Evolutionary conservation across 2,329 filamentous ascomycete genomes (phyloP).

Genomic region (Fusarium dlaminii): DNA sequence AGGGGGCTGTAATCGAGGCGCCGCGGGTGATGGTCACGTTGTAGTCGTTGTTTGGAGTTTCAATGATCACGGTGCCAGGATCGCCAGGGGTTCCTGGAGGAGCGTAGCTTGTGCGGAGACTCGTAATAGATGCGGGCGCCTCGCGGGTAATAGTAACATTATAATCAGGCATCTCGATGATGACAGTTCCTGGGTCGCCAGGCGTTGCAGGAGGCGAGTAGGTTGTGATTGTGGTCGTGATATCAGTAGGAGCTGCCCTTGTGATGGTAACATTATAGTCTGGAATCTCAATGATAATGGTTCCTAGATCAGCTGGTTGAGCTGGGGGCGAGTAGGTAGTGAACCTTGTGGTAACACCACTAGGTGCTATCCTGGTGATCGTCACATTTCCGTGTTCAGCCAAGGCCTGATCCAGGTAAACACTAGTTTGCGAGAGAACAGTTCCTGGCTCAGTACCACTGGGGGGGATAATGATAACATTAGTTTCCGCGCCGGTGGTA

Average conservation of each 20-base stretch:
- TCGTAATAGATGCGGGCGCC: slow-evolving; percentile 15
- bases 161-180: slow-evolving; percentile 27
- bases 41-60: slow-evolving; percentile 19
- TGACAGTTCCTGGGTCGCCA: slow-evolving; percentile 27
- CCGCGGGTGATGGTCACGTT: slow-evolving; percentile 18
- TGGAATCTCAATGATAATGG: slow-evolving; percentile 23
- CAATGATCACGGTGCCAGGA: slow-evolving; percentile 18
- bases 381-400: slow-evolving; percentile 27
- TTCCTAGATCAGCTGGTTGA: slow-evolving; percentile 18
- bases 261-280: slow-evolving; percentile 30
- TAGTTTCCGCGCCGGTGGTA: slow-evolving; percentile 26
- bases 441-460: slow-evolving; percentile 34
- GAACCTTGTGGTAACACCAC: slow-evolving; percentile 18
- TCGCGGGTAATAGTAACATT: slow-evolving; percentile 24
- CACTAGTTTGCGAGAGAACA: slow-evolving; percentile 26
- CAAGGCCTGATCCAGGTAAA: slow-evolving; percentile 28
- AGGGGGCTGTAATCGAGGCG: slow-evolving; percentile 9
- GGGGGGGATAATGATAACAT: slow-evolving; percentile 30
- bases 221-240: slow-evolving; percentile 24
- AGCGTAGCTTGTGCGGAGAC: slow-evolving; percentile 8
- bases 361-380: slow-evolving; percentile 16
- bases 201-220: slow-evolving; percentile 22
- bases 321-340: slow-evolving; percentile 24
- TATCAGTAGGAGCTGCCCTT: slow-evolving; percentile 8
- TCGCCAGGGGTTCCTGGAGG: slow-evolving; percentile 19